phyloP scores from a whole-genome alignment of 495 filamentous ascomycete genomes.

The Pyronema domesticum region DNA sequence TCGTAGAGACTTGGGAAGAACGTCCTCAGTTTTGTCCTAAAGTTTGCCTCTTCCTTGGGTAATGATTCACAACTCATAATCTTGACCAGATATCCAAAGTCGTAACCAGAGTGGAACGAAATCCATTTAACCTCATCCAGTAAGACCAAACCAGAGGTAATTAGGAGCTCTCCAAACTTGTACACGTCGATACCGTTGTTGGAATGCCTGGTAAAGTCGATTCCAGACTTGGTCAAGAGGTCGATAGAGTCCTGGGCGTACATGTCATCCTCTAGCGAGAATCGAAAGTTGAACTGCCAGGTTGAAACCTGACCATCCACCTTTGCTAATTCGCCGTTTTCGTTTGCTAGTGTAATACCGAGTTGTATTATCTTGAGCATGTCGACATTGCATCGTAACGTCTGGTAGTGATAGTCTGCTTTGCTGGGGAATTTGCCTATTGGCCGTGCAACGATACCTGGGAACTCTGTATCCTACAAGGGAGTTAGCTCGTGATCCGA shows the following conservation, averaged over 20 bases:
- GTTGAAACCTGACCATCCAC: slow-evolving; percentile 61
- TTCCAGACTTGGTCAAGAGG: slow-evolving; percentile 65
- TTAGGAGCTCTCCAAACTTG: slow-evolving; percentile 73
- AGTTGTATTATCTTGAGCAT: slow-evolving; percentile 93
- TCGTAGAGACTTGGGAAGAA: slow-evolving; percentile 91
- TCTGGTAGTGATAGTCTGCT: slow-evolving; percentile 97
- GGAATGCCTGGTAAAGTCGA: slow-evolving; percentile 68
- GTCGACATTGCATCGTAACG: slow-evolving; percentile 89
- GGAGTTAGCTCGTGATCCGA: neutral
- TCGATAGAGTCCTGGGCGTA: slow-evolving; percentile 85
- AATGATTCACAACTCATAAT: slow-evolving; percentile 62
- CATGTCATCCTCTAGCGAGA: slow-evolving; percentile 87
- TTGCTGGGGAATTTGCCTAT: slow-evolving; percentile 87
- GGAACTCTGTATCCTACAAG: slow-evolving; percentile 84
- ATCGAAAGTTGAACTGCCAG: slow-evolving; percentile 99
- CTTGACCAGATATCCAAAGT: slow-evolving; percentile 94
- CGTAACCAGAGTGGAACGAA: slow-evolving; percentile 96
- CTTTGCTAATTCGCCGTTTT: slow-evolving; percentile 54
- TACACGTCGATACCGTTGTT: slow-evolving; percentile 79
- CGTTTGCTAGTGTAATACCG: slow-evolving; percentile 76
- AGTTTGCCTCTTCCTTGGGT: slow-evolving; percentile 72
- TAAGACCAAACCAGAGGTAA: slow-evolving; percentile 81
- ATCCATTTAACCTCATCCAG: slow-evolving; percentile 83
- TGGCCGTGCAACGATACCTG: slow-evolving; percentile 82
- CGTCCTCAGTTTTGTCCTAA: slow-evolving; percentile 62